A percentile compares a stretch with the other conserved stretches of the same genome.
These are phyloP conservation scores for Flaveria brownii DNA, from an alignment of 129 eudicot species.

Conservation along the genomic window DNA sequence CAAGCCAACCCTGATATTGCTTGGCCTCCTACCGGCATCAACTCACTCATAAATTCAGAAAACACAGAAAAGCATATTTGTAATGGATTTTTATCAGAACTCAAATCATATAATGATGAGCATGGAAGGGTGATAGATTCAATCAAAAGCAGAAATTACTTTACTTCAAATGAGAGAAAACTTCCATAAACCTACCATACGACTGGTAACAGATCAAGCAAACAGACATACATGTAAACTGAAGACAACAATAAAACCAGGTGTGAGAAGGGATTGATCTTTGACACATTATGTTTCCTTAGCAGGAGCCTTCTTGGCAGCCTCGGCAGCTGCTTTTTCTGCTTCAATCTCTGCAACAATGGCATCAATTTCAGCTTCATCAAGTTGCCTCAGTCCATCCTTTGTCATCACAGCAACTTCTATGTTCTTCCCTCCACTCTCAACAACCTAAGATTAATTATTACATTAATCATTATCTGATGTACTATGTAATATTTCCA, in stretches of 20 bases:
- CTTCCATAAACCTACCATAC: constrained; percentile 21
- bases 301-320: constrained; percentile 88
- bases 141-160: constrained; percentile 13
- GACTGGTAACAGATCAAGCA: constrained; percentile 4
- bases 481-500: not conserved
- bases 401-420: constrained; percentile 99
- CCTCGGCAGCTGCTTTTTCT: constrained; percentile 97
- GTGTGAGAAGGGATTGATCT: not conserved
- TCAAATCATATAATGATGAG: not conserved
- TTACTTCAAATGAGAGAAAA: constrained; percentile 2
- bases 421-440: constrained; percentile 98
- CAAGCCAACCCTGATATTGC: not conserved
- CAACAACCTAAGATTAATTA: constrained; percentile 65
- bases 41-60: not conserved
- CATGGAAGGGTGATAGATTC: not conserved
- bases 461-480: not conserved
- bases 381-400: constrained; percentile 85
- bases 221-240: constrained; percentile 26
- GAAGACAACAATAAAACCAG: constrained; percentile 11
- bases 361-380: constrained; percentile 93
- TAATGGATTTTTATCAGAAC: not conserved
- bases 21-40: too few relatives aligned
- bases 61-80: not conserved
- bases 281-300: constrained; percentile 53
- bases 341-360: constrained; percentile 95